phyloP scores from a whole-genome alignment of 2,329 filamentous ascomycete species.

The Fusarium haematococcum region DNA sequence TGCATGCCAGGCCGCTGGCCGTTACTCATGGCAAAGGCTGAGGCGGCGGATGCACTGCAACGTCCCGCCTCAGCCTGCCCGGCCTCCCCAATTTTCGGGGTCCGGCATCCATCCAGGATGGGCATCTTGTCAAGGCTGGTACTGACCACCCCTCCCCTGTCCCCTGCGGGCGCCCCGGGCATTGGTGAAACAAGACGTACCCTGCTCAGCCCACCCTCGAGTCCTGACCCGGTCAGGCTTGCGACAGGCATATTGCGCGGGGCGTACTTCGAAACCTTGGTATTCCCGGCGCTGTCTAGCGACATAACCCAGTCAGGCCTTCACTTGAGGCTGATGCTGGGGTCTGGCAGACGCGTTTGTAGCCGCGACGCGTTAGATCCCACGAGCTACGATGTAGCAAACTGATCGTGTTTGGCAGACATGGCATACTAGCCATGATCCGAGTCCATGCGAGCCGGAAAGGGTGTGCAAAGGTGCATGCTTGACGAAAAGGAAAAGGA shows the following conservation, averaged over 20 bases:
- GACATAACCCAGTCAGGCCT: slow-evolving; percentile 25
- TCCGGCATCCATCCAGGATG: slow-evolving; percentile 16
- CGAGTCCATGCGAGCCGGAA: background rate
- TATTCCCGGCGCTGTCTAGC: slow-evolving; percentile 37
- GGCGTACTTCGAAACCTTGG: slow-evolving; percentile 27
- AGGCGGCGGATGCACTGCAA: slow-evolving; percentile 38
- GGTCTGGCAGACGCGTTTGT: slow-evolving; percentile 28
- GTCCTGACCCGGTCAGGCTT: slow-evolving; percentile 59
- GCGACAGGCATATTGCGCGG: slow-evolving; percentile 51
- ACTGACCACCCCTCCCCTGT: slow-evolving; percentile 42
- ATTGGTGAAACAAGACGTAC: slow-evolving; percentile 65
- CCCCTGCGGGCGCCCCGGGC: slow-evolving; percentile 52
- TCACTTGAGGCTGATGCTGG: slow-evolving; percentile 43
- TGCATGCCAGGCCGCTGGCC: slow-evolving; percentile 33
- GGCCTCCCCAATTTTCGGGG: slow-evolving; percentile 36
- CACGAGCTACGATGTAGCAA: slow-evolving; percentile 5
- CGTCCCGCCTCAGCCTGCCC: slow-evolving; percentile 44
- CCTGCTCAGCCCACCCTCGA: slow-evolving; percentile 60
- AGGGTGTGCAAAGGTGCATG: background rate
- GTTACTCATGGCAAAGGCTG: slow-evolving; percentile 24
- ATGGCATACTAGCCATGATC: slow-evolving; percentile 2
- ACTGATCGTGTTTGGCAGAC: background rate
- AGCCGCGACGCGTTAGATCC: slow-evolving; percentile 22
- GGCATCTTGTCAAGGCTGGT: slow-evolving; percentile 35
- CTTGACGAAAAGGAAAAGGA: slow-evolving; percentile 11